Evolutionary conservation across 208 protist species (phyloP).

Genomic region (Phytomonas sp.): DNA sequence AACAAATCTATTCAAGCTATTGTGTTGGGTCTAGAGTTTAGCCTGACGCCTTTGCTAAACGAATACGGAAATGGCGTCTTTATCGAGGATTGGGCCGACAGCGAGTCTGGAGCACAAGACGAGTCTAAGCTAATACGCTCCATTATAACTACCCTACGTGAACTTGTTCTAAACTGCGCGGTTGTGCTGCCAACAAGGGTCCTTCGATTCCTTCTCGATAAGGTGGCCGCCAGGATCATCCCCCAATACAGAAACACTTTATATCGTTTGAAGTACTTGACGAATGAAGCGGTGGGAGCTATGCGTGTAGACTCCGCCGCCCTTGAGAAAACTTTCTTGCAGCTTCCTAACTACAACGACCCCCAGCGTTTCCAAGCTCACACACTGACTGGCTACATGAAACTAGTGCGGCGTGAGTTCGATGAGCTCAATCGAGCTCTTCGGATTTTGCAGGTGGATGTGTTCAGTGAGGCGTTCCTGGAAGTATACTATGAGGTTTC

Average conservation of each 20-base stretch:
- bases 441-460: constrained; percentile 81
- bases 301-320: constrained; percentile 74
- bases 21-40: constrained; percentile 46
- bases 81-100: constrained; percentile 7
- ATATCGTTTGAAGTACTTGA: constrained; percentile 51
- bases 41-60: constrained; percentile 40
- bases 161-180: constrained; percentile 56
- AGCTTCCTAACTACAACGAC: constrained; percentile 85
- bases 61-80: constrained; percentile 67
- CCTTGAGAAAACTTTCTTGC: constrained; percentile 68
- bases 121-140: constrained; percentile 52
- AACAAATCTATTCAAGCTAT: constrained; percentile 53
- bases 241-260: constrained; percentile 59
- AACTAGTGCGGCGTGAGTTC: constrained; percentile 72
- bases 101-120: constrained; percentile 21
- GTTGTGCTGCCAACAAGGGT: constrained; percentile 38
- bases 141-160: constrained; percentile 53
- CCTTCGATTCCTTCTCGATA: constrained; percentile 80
- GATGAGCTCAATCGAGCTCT: constrained; percentile 72
- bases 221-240: constrained; percentile 62
- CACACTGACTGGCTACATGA: constrained; percentile 60
- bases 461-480: constrained; percentile 55
- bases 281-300: constrained; percentile 43
- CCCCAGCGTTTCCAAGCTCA: constrained; percentile 47
- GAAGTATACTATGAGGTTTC: constrained; percentile 81